Evolutionary conservation across 805 yeast genomes (phyloP).

Genomic region (Nakazawaea molendinolei): DNA sequence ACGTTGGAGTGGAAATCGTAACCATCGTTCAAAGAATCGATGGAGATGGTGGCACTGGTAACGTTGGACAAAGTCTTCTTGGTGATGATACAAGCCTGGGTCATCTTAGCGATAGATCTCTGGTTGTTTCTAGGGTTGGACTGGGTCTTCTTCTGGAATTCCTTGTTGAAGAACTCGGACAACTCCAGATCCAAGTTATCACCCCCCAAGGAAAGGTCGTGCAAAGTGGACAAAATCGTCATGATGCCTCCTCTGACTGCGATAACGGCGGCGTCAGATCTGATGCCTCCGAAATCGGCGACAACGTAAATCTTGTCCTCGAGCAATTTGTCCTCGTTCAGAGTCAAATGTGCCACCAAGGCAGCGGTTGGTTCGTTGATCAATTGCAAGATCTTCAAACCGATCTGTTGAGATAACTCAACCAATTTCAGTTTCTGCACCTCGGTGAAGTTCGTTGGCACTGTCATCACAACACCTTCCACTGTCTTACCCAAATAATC

Average conservation of each 20-base stretch:
- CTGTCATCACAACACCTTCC: conserved; percentile 80
- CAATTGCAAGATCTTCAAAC: conserved; percentile 75
- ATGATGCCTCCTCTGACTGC: conserved; percentile 91
- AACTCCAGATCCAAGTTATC: conserved; percentile 74
- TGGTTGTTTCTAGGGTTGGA: conserved; percentile 74
- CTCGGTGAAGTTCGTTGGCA: conserved; percentile 82
- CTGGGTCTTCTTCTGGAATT: conserved; percentile 84
- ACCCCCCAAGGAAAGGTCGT: conserved; percentile 83
- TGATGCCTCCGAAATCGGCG: conserved; percentile 93
- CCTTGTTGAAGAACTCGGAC: conserved; percentile 81
- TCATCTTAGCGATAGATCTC: conserved; percentile 84
- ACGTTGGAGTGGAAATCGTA: conserved; percentile 87
- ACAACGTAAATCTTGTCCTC: conserved; percentile 80
- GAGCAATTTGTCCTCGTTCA: conserved; percentile 37
- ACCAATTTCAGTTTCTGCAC: conserved; percentile 62
- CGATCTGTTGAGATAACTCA: conserved; percentile 61
- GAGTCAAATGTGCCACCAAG: conserved; percentile 67
- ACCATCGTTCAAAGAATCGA: conserved; percentile 93
- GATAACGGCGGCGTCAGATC: conserved; percentile 92
- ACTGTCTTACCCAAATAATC: conserved; percentile 82
- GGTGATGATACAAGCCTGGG: conserved; percentile 73
- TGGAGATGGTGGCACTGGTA: conserved; percentile 81
- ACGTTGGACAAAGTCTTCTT: conserved; percentile 92
- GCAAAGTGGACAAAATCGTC: conserved; percentile 82
- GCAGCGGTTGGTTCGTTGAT: conserved; percentile 93